phyloP scores from a whole-genome alignment of 192 early-diverging fungal species.

The Podila horticola region DNA sequence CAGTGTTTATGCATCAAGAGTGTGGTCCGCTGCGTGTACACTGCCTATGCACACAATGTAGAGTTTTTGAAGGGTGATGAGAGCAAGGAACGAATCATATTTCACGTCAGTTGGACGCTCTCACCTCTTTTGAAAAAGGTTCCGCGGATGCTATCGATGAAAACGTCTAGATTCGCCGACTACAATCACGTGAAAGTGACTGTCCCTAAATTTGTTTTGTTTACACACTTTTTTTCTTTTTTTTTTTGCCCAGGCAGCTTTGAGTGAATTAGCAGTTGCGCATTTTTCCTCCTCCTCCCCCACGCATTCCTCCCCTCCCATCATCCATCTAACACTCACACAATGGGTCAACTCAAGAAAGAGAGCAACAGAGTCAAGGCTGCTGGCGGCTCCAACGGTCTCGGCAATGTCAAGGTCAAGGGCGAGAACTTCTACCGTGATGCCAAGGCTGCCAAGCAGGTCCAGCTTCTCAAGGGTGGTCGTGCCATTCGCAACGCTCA shows the following conservation, averaged over 20 bases:
- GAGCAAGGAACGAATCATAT: too few species aligned
- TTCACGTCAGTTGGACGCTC: not conserved
- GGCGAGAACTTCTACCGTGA: slow-evolving; percentile 99
- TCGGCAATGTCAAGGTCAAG: slow-evolving; percentile 84
- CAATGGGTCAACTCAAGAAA: slow-evolving; percentile 71
- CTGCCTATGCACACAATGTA: too few species aligned
- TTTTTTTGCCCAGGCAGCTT: not conserved
- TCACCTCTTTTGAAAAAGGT: too few species aligned
- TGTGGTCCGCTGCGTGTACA: too few species aligned
- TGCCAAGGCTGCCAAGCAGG: slow-evolving; percentile 89
- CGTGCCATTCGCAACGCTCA: slow-evolving; percentile 82
- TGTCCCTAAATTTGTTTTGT: not conserved
- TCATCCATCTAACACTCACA: not conserved
- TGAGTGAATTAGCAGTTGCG: not conserved
- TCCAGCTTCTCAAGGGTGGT: slow-evolving; percentile 96
- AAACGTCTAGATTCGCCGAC: too few species aligned
- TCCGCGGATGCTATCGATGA: too few species aligned
- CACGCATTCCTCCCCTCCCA: slow-evolving; percentile 1
- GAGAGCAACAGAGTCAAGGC: slow-evolving; percentile 65
- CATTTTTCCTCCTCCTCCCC: slow-evolving; percentile 1
- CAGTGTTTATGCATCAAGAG: too few species aligned
- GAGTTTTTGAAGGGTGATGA: not conserved
- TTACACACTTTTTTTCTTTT: not conserved
- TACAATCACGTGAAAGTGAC: not conserved
- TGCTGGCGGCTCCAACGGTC: slow-evolving; percentile 54